Evolutionary conservation across 1,284 basidiomycete genomes (phyloP), one percentile per base, ranked within the genome.

Genomic region (Crepidotus sp.): DNA sequence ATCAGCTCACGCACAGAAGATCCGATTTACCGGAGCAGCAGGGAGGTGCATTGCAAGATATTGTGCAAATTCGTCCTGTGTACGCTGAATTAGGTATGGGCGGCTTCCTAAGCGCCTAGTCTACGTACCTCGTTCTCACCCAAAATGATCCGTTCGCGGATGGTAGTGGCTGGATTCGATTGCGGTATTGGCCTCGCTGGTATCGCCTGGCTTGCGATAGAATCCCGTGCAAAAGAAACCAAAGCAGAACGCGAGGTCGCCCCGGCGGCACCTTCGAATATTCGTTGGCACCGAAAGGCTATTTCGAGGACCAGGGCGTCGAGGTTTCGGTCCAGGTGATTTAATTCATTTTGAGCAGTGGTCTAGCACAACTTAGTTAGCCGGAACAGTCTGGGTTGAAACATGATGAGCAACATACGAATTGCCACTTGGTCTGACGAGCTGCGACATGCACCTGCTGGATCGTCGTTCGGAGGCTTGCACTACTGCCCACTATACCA

Each of bases 281-380:
- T 62, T 55, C 60, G 61, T 49, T 76, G 71, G 61, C 82, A 85
- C 51, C 69, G 67, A 52, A 57, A 61, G 40, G 76, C 77, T 51
- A 87, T 62, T 55, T 81, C 76, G 50, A 76, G 70, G 41, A 79
- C 62, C 51, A 88, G 66, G 21, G 69, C 72, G 54, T 80, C 73
- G 53, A 89, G 64, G 64, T 88, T 89, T 59, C 74, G 75, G 63
- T 83, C 77, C 49, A 83, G 57, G 59, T 72, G 66, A 47, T 68
- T 70, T 44, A 77, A 59, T 57, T 81, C 72, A 45, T 63, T 68
- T 44, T 64, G 66, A 43, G 60, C 59, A 41, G 69, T 63, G 50
- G 66, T 68, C 80, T 83, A 55, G 52, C 55, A 54, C 48, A 49
- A 53, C 37, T 54, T 47, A 56, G 49, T 55, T 56, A 45, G 58